Evolutionary conservation across 2,329 filamentous ascomycete genomes (phyloP).

Genomic region (Pyricularia grisea): DNA sequence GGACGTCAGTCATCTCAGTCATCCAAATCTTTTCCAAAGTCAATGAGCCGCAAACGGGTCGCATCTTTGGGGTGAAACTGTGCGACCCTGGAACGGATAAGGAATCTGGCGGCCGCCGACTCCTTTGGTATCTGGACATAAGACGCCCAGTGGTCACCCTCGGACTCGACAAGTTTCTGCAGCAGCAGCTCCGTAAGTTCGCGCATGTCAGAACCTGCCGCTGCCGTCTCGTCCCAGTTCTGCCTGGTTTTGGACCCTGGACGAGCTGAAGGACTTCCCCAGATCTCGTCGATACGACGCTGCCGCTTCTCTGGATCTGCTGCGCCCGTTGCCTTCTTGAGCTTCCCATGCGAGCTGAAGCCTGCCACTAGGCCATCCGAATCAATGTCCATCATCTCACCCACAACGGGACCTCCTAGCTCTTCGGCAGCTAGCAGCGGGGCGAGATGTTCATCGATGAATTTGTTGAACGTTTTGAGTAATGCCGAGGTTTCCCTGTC

Average conservation of each 20-base stretch:
- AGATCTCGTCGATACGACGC: constrained; percentile 55
- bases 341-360: constrained; percentile 50
- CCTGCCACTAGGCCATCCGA: constrained; percentile 48
- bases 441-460: constrained; percentile 63
- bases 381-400: constrained; percentile 59
- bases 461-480: constrained; percentile 55
- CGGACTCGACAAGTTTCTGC: constrained; percentile 45
- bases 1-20: constrained; percentile 23
- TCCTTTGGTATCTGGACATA: constrained; percentile 52
- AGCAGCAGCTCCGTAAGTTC: constrained; percentile 51
- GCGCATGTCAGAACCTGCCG: constrained; percentile 47
- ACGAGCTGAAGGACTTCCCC: constrained; percentile 27
- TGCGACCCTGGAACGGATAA: constrained; percentile 56
- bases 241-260: constrained; percentile 12
- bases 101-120: constrained; percentile 52
- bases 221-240: constrained; percentile 35
- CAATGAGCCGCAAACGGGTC: constrained; percentile 46
- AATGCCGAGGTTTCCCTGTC: constrained; percentile 51
- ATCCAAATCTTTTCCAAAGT: constrained; percentile 56
- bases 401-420: constrained; percentile 72
- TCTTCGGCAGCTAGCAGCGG: constrained; percentile 75
- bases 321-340: constrained; percentile 33
- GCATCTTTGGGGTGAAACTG: constrained; percentile 58
- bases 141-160: constrained; percentile 42
- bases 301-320: constrained; percentile 41